Conservation (phyloP, 2,329 filamentous ascomycete species). For the Microdochium trichocladiopsis region DNA sequence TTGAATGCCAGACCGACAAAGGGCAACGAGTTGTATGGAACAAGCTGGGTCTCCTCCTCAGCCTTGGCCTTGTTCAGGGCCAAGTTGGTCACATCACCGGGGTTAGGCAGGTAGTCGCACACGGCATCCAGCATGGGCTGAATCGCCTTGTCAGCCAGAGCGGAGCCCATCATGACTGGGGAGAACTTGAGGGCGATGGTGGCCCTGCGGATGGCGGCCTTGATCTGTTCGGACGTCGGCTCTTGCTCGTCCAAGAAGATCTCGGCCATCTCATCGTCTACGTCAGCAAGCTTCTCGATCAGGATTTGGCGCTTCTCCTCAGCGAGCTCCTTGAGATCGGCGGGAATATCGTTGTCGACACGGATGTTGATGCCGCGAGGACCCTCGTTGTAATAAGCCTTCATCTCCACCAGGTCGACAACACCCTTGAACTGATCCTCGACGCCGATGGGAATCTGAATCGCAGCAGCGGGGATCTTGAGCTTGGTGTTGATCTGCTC, state of each 20-base stretch:
- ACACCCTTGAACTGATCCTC: conserved; percentile 92
- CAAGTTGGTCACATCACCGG: conserved; percentile 79
- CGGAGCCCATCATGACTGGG: conserved; percentile 94
- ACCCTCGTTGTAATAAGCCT: conserved; percentile 87
- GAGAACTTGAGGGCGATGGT: conserved; percentile 89
- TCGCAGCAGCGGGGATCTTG: conserved; percentile 82
- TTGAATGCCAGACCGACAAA: conserved; percentile 98
- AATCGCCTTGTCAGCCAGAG: conserved; percentile 87
- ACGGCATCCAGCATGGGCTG: conserved; percentile 97
- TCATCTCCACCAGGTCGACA: conserved; percentile 88
- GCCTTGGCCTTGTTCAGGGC: conserved; percentile 76
- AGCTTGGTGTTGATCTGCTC: conserved; percentile 98
- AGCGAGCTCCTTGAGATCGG: conserved; percentile 67
- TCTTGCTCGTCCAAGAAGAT: conserved; percentile 83
- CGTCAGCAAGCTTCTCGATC: conserved; percentile 92
- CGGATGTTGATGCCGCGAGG: conserved; percentile 70
- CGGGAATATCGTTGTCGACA: conserved; percentile 73
- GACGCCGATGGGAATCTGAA: conserved; percentile 88
- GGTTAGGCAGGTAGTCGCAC: conserved; percentile 92
- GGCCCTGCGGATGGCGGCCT: conserved; percentile 81
- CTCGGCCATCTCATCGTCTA: conserved; percentile 96
- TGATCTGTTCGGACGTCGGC: conserved; percentile 77
- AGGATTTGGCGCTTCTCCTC: conserved; percentile 77
- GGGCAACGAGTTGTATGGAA: conserved; percentile 88
- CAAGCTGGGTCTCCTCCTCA: conserved; percentile 77